Conservation (phyloP, 768 basidiomycete species). For the Mrakia gelida region DNA sequence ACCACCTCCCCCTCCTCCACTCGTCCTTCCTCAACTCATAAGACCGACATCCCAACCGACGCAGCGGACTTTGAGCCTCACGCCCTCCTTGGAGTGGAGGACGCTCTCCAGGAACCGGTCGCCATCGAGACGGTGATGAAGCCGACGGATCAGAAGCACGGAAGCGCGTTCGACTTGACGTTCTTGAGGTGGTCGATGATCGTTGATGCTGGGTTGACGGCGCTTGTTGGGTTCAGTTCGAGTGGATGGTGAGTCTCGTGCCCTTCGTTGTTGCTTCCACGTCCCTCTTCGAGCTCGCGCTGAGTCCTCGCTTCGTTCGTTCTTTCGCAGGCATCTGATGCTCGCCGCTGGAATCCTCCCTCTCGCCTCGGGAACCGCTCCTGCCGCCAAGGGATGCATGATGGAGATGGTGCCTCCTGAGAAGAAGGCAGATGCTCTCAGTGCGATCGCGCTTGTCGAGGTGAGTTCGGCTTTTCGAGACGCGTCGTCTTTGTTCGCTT, state of each 20-base stretch:
- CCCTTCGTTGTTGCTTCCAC: background rate
- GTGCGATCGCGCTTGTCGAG: conserved; percentile 42
- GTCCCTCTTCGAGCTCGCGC: background rate
- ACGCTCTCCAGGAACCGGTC: conserved; percentile 14
- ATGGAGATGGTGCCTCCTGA: conserved; percentile 41
- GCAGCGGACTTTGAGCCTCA: conserved; percentile 23
- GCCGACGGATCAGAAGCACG: conserved; percentile 37
- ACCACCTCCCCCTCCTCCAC: background rate
- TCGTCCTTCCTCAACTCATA: background rate
- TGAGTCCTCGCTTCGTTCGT: background rate
- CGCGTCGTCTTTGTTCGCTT: background rate
- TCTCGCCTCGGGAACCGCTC: conserved; percentile 42
- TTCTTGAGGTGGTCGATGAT: conserved; percentile 42
- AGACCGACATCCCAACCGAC: conserved; percentile 18
- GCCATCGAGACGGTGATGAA: conserved; percentile 7
- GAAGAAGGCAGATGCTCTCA: conserved; percentile 41
- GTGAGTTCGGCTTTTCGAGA: background rate
- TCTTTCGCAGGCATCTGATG: background rate
- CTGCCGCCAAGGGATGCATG: conserved; percentile 43
- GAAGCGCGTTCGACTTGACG: conserved; percentile 40
- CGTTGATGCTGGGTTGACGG: conserved; percentile 40
- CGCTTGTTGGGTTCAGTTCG: conserved; percentile 31
- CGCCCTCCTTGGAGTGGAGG: background rate
- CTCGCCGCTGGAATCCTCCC: conserved; percentile 38
- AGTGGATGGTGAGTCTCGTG: conserved; percentile 15